Evolutionary conservation across 129 eudicot species (phyloP).

Genomic region (Logfia minima): DNA sequence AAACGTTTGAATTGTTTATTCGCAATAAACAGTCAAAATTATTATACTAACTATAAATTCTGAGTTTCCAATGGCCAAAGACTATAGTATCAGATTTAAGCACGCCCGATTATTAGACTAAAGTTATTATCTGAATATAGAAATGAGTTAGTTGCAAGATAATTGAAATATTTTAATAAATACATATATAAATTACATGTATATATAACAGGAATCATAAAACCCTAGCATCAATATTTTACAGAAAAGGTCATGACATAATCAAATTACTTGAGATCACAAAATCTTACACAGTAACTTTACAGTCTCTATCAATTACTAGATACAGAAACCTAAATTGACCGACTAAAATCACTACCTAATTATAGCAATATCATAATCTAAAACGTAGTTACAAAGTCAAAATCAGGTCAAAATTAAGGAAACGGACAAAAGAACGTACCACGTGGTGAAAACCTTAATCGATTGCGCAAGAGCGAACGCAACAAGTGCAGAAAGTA

Average conservation of each 20-base stretch:
- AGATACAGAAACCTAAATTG: conserved; percentile 4
- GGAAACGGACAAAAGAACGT: conserved; percentile 1
- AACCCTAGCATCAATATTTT: neutral
- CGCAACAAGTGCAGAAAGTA: conserved; percentile 72
- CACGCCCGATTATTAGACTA: neutral
- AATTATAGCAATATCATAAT: neutral
- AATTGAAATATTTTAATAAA: too few species aligned
- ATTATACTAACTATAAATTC: neutral
- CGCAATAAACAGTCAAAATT: neutral
- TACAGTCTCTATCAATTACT: conserved; percentile 3
- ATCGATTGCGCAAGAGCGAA: conserved; percentile 73
- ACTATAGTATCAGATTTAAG: neutral
- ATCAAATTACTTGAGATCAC: conserved; percentile 6
- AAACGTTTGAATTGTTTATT: neutral
- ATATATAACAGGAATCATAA: neutral
- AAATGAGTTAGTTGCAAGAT: neutral
- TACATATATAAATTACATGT: neutral
- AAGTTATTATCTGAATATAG: neutral
- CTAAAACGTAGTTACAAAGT: neutral
- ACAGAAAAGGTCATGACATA: conserved; percentile 12
- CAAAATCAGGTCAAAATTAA: neutral
- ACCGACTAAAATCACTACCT: neutral
- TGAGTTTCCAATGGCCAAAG: too few species aligned
- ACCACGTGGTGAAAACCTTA: conserved; percentile 81
- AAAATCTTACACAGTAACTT: neutral